A percentile compares a stretch with the other conserved stretches of the same genome.
phyloP scores from a whole-genome alignment of 73 alveolate species.

The Breviolum minutum region DNA sequence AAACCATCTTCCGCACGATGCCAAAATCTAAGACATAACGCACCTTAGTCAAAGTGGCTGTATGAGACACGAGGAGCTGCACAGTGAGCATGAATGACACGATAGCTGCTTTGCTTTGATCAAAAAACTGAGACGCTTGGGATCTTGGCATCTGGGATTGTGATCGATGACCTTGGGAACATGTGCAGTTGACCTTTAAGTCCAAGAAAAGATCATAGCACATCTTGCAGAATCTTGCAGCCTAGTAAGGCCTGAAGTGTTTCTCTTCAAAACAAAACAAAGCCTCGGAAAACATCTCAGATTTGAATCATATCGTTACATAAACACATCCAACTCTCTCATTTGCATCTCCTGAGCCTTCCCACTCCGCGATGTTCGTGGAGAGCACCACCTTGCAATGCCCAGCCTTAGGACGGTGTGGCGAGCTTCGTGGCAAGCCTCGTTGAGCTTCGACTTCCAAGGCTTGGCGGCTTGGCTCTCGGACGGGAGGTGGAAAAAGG shows the following conservation, averaged over 20 bases:
- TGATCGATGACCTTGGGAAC: slow-evolving; percentile 53
- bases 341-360: not conserved
- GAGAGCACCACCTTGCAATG: slow-evolving; percentile 89
- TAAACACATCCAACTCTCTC: too few species aligned
- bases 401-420: slow-evolving; percentile 38
- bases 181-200: not conserved
- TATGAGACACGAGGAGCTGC: not conserved
- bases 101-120: not conserved
- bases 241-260: not conserved
- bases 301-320: not conserved
- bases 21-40: slow-evolving; percentile 82
- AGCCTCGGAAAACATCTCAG: not conserved
- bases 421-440: not conserved
- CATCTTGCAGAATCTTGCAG: too few species aligned
- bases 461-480: not conserved
- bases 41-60: not conserved
- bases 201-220: not conserved
- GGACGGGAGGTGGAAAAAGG: slow-evolving; percentile 42
- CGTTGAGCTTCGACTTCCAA: not conserved
- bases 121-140: not conserved
- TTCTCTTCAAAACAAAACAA: not conserved
- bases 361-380: slow-evolving; percentile 83
- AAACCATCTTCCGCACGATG: slow-evolving; percentile 94
- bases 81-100: not conserved
- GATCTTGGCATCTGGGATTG: slow-evolving; percentile 65